Evolutionary conservation across 495 filamentous ascomycete genomes (phyloP), one percentile per base, ranked within the genome.

Genomic region (Penicillium mononematosum): DNA sequence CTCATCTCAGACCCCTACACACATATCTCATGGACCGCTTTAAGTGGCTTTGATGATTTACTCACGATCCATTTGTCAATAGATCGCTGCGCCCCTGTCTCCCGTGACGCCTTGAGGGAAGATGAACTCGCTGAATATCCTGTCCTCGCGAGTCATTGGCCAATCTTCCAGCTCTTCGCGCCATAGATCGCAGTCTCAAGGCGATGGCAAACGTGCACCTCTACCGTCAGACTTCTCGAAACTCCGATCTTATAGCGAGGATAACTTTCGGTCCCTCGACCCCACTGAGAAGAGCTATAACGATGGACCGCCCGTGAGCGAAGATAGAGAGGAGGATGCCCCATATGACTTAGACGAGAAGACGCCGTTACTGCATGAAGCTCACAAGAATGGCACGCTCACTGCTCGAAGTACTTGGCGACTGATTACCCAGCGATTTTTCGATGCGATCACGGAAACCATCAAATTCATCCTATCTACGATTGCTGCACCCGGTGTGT

Each of bases 81-180:
- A 70, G 74, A 78, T 64, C 67, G 63, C 60, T 69, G 69, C 63
- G 75, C 73, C 62, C 66, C 65, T 66, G 65, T 73, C 68, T 69
- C 75, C 74, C 74, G 84, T 87, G 82, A 78, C 45, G 80, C 77
- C 71, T 69, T 64, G 65, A 67, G 65, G 69, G 77, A 92, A 86
- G 78, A 98, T 98, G 93, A 97, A 98, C 87, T 96, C 93, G 67
- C 77, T 98, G 79, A 96, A 96, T 75, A 89, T 96, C 72, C 81
- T 98, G 71, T 95, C 91, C 61, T 83, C 89, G 70, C 86, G 89
- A 77, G 90, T 94, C 70, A 85, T 89, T 59, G 86, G 86, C 63
- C 80, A 80, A 70, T 80, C 82, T 62, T 70, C 72, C 61, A 68
- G 50, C 59, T 57, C 79, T 73, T 64, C 71, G 39, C 84, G 85